Conservation (phyloP, 2,329 filamentous ascomycete species). For the Trichoderma atroviride region DNA sequence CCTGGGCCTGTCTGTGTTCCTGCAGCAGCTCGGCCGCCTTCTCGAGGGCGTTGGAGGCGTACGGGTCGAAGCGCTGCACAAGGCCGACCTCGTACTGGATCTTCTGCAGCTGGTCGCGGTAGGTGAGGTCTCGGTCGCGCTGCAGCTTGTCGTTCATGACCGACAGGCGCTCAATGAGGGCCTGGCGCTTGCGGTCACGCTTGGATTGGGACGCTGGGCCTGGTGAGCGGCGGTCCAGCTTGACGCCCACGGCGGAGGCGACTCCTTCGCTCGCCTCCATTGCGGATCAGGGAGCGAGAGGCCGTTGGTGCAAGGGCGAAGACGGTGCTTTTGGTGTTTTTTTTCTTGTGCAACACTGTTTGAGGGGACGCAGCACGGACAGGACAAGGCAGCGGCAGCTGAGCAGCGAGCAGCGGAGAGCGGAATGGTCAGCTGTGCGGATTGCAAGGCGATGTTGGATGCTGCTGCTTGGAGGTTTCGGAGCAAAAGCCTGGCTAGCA, state of each 20-base stretch:
- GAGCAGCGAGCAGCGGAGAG: not conserved
- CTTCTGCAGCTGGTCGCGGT: constrained; percentile 85
- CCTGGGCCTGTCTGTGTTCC: constrained; percentile 53
- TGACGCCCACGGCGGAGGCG: constrained; percentile 39
- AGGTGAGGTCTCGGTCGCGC: constrained; percentile 79
- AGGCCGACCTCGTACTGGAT: constrained; percentile 90
- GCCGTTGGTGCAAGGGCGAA: not conserved
- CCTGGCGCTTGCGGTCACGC: constrained; percentile 85
- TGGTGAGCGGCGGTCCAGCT: constrained; percentile 43
- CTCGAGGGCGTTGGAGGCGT: constrained; percentile 71
- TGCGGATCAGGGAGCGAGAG: constrained; percentile 23
- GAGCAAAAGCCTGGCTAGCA: constrained; percentile 22
- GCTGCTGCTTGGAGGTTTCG: constrained; percentile 10
- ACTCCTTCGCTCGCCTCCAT: constrained; percentile 48
- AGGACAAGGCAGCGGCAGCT: not conserved
- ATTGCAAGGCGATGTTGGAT: not conserved
- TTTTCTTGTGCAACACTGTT: not conserved
- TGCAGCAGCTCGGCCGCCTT: constrained; percentile 67
- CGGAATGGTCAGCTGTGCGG: constrained; percentile 3
- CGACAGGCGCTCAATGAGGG: constrained; percentile 76
- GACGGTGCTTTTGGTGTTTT: not conserved
- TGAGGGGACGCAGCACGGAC: not conserved
- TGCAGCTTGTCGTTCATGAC: constrained; percentile 77
- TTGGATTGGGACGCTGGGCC: constrained; percentile 64
- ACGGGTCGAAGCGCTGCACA: constrained; percentile 83